Conservation (phyloP, 2,329 filamentous ascomycete species). For the Scytalidium lignicola region DNA sequence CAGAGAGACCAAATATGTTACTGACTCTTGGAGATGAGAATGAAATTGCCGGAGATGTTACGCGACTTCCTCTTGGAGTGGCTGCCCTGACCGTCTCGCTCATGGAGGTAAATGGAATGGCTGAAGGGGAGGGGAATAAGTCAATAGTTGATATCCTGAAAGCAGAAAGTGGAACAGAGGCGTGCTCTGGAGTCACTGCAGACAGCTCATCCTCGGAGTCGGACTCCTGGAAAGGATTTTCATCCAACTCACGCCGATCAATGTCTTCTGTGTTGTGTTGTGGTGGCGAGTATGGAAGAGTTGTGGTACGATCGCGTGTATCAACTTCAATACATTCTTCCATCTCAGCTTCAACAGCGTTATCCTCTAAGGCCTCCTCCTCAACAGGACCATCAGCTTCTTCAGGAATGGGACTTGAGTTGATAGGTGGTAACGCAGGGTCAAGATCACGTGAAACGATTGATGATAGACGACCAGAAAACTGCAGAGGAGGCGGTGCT, state of each 20-base stretch:
- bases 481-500: conserved; percentile 13
- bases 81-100: conserved; percentile 19
- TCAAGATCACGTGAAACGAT: conserved; percentile 32
- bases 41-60: background rate
- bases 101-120: conserved; percentile 27
- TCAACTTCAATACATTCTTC: background rate
- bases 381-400: conserved; percentile 10
- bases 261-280: conserved; percentile 25
- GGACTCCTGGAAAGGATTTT: conserved; percentile 41
- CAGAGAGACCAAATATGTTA: conserved; percentile 28
- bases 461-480: conserved; percentile 34
- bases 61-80: conserved; percentile 1
- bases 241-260: conserved; percentile 42
- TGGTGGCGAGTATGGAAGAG: conserved; percentile 19
- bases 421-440: conserved; percentile 15
- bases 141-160: conserved; percentile 26
- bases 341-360: background rate
- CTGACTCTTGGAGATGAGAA: conserved; percentile 6
- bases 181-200: conserved; percentile 23
- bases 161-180: conserved; percentile 14
- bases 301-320: conserved; percentile 9
- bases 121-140: conserved; percentile 31
- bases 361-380: conserved; percentile 1
- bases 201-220: conserved; percentile 52
- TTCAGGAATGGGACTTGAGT: conserved; percentile 9